These are phyloP conservation scores for Thinopyrum elongatum DNA, from an alignment of 176 grass and related monocot genomes.

Conservation along the genomic window DNA sequence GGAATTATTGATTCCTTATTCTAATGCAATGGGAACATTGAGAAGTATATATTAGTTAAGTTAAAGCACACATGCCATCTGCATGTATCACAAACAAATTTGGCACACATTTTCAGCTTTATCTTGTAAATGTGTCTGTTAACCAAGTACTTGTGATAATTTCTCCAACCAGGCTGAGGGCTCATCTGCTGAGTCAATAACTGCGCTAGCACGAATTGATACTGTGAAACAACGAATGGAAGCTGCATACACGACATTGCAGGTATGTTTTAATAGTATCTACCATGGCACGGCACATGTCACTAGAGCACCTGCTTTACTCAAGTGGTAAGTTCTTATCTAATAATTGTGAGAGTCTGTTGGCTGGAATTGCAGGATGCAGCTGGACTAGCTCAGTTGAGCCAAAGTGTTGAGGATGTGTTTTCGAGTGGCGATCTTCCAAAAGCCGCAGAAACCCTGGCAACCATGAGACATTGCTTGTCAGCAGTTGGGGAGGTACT, in stretches of 20 bases:
- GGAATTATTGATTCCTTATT: not conserved
- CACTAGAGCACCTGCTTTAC: constrained; percentile 22
- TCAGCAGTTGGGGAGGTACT: constrained; percentile 95
- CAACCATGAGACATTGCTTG: constrained; percentile 99
- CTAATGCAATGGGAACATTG: not conserved
- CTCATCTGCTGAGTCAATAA: constrained; percentile 92
- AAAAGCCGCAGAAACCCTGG: constrained; percentile 89
- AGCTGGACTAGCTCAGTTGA: constrained; percentile 90
- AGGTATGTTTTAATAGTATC: constrained; percentile 42
- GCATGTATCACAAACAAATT: not conserved
- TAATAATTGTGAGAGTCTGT: constrained; percentile 19
- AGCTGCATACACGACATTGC: constrained; percentile 87
- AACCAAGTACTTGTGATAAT: constrained; percentile 20
- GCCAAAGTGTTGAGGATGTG: constrained; percentile 98
- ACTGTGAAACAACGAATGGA: constrained; percentile 97
- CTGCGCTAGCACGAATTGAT: constrained; percentile 85
- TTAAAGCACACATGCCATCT: not conserved
- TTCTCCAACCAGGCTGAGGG: constrained; percentile 77
- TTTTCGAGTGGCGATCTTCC: constrained; percentile 99
- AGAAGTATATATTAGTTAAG: not conserved
- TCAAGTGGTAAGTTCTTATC: not conserved
- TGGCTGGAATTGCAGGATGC: constrained; percentile 67
- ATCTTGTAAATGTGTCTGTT: not conserved
- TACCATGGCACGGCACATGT: not conserved
- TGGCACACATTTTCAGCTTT: not conserved